Base-by-base conservation (phyloP, 805 yeast genomes). In the Nakazawaea holstii region DNA sequence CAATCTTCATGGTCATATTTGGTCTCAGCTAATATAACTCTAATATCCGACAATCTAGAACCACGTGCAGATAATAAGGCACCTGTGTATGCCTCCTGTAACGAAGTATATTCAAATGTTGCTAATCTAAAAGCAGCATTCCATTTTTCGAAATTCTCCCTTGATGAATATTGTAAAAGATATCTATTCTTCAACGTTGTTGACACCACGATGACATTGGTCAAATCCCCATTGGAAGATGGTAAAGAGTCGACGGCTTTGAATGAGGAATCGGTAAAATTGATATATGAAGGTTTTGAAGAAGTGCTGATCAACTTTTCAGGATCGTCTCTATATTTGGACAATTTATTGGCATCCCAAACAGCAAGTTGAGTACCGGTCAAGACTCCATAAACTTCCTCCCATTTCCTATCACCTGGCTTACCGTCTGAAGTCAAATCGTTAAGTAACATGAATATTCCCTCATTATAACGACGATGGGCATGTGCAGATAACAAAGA, bases 31-130 rank as follows among this genome's bases (percentile, higher is more conserved):
- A 94, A 72, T 39, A 94, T 73, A 13, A 92, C 85, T 51, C 87
- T 78, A 52, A 94, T 90, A 59, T 95, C 98, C 46, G 92, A 83
- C 51, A 94, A 69, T 51, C 85, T 72, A 5, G 95, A 77, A 20
- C 99, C 99, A 59, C 95, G 76, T n/a, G 96, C 90, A 8, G 95
- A 84, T 46, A 94, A 70, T 48, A 94, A 70, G 0, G 97, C 97
- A 8, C 96, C 99, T 0, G 99, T 91, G 64, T 94, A 94, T 1
- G 97, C 97, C 61, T 90, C 96, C 68, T 94, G 98, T 49, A 94
- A 70, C 9, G 89, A 70, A 15, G 82, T 78, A 64, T 84, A 83
- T 68, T 94, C 99, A 62, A 78, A 91, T 37, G 80, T 75, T 10
- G 96, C 73, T 52, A 94, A 70, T 50, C 97, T 72, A 49, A 94